Conservation (phyloP, 805 yeast species). For the Candida morakotiae region DNA sequence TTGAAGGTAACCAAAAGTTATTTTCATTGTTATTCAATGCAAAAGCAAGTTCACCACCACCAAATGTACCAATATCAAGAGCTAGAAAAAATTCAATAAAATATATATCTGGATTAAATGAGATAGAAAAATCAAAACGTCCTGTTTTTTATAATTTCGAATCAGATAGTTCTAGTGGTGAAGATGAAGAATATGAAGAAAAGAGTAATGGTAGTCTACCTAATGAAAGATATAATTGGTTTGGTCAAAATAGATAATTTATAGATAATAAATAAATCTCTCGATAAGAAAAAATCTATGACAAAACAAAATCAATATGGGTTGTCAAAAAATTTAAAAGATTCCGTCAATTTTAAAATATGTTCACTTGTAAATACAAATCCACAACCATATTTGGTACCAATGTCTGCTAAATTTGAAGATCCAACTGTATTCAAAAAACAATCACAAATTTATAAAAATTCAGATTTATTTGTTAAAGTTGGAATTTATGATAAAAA, state of each 20-base stretch:
- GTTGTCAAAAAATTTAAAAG: constrained; percentile 32
- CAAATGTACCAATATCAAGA: constrained; percentile 7
- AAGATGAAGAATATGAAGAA: constrained; percentile 13
- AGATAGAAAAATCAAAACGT: constrained; percentile 7
- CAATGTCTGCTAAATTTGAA: constrained; percentile 30
- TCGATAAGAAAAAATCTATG: background rate
- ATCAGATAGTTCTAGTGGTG: constrained; percentile 11
- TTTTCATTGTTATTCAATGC: constrained; percentile 12
- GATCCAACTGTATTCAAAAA: constrained; percentile 31
- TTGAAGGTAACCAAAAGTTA: constrained; percentile 5
- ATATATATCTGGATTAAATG: constrained; percentile 22
- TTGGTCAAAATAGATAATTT: constrained; percentile 32
- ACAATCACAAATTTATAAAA: constrained; percentile 24
- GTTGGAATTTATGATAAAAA: constrained; percentile 30
- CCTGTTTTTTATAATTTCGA: constrained; percentile 31
- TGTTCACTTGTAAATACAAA: constrained; percentile 21
- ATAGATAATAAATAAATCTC: constrained; percentile 1
- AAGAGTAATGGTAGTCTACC: background rate
- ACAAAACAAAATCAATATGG: constrained; percentile 21
- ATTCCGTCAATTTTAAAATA: constrained; percentile 31
- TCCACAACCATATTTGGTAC: constrained; percentile 13
- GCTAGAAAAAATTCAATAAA: constrained; percentile 26
- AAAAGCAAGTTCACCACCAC: constrained; percentile 1
- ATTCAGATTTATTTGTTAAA: constrained; percentile 33
- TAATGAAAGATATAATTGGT: constrained; percentile 29